Percentiles rank a stretch among this genome's conserved stretches.
Conservation (phyloP, 768 basidiomycete genomes). For the Boletus rex-veris region DNA sequence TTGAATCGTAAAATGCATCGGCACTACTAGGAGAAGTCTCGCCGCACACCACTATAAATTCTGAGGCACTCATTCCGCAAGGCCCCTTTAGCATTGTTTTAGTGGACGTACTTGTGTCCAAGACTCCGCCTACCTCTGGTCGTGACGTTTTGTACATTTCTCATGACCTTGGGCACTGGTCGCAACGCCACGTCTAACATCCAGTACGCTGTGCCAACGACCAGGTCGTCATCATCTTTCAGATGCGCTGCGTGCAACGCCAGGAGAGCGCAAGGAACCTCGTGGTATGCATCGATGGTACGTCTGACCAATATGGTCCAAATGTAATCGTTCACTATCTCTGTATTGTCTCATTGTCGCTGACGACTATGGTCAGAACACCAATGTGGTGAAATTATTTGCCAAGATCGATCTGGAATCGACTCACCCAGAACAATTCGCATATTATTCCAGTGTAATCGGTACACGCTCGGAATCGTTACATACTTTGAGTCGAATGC, state of each 20-base stretch:
- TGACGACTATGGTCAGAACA: constrained; percentile 20
- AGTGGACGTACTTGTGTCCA: no score
- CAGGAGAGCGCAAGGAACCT: constrained; percentile 27
- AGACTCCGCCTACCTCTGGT: no score
- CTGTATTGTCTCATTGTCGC: neutral
- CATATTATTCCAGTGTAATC: constrained; percentile 36
- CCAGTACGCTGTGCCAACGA: no score
- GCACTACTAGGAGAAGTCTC: no score
- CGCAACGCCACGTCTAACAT: no score
- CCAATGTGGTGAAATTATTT: constrained; percentile 34
- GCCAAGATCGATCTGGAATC: constrained; percentile 18
- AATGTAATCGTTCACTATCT: constrained; percentile 36
- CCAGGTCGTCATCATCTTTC: no score
- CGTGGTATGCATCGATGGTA: constrained; percentile 23
- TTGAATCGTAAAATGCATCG: no score
- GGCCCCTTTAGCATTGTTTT: no score
- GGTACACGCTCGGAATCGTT: constrained; percentile 22
- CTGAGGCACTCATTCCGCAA: no score
- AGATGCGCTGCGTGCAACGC: neutral
- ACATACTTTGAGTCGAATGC: neutral
- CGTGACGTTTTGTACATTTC: no score
- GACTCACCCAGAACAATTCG: constrained; percentile 12
- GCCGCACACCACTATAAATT: no score
- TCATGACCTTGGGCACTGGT: no score
- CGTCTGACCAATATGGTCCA: constrained; percentile 20